Evolutionary conservation across 1,139 yeast species (phyloP), one percentile per base, ranked within the genome.

Genomic region (Yamadazyma conglobata): DNA sequence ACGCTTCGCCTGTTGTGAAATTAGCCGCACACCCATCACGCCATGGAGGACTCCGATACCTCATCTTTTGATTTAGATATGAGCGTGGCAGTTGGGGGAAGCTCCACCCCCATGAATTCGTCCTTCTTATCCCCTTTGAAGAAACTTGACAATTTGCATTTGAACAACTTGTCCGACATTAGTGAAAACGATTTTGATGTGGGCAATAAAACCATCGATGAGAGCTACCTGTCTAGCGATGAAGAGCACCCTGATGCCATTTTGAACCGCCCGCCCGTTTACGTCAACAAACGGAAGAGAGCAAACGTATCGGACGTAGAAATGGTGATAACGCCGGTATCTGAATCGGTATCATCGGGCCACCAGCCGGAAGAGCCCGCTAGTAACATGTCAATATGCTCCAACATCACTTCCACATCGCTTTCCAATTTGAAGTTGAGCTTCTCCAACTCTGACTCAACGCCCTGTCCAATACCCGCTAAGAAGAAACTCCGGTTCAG

Each of bases 81-180:
- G 15, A 40, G 37, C 19, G 20, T 33, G 19, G 40, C 35, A n/a
- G 34, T 39, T 19, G 42, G 34, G 8, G 46, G 45, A 10, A 29
- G 42, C 4, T 38, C 45, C 19, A 46, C 50, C 3, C 50, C 50
- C 24, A 34, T 39, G 32, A 44, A 44, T 31, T 40, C 43, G 7
- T 48, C 64, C 13, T 64, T 67, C 33, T 38, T 58, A 15, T 65
- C 72, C 1, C 73, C 73, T 9, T 55, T 60, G 33, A 53, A 51
- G 30, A 52, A 51, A 34, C 50, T 63, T 22, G 56, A 56, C 37
- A 52, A 55, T 22, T 40, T 63, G 23, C 61, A 63, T 35, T 35
- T 60, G 13, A 48, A 47, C 20, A 44, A 38, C 23, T 24, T 40
- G 3, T 33, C 43, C 17, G 46, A 43, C 25, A 33, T 40, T 18